phyloP scores from a whole-genome alignment of 176 grass and related monocot genomes.

The Tillandsia leiboldiana region DNA sequence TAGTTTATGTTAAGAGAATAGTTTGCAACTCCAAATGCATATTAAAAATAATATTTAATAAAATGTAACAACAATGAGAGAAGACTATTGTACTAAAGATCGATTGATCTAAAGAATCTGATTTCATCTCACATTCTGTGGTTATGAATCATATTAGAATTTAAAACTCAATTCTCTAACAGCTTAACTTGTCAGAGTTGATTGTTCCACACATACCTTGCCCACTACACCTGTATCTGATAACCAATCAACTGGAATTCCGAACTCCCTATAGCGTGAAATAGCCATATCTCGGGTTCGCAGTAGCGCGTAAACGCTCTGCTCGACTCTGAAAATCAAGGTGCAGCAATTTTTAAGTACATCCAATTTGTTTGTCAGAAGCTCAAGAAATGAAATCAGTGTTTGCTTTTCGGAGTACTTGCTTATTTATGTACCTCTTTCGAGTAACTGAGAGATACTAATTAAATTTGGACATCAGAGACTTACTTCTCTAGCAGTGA shows the following conservation, averaged over 20 bases:
- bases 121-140: too few relatives aligned
- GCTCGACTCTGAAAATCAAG: conserved; percentile 56
- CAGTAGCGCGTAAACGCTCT: conserved; percentile 83
- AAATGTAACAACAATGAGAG: too few relatives aligned
- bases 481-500: conserved; percentile 89
- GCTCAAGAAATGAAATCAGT: too few relatives aligned
- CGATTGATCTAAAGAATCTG: too few relatives aligned
- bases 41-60: too few relatives aligned
- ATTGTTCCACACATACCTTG: conserved; percentile 38
- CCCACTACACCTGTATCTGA: conserved; percentile 78
- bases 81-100: too few relatives aligned
- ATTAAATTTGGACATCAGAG: not conserved
- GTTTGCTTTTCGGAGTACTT: not conserved
- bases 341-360: not conserved
- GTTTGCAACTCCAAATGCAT: too few relatives aligned
- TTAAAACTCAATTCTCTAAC: too few relatives aligned
- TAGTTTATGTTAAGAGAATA: too few relatives aligned
- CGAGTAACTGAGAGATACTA: not conserved
- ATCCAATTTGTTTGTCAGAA: not conserved
- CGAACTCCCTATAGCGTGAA: conserved; percentile 73
- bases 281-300: conserved; percentile 81
- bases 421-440: not conserved
- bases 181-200: too few relatives aligned
- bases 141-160: too few relatives aligned
- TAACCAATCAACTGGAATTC: conserved; percentile 83